A percentile compares a stretch with the other conserved stretches of the same genome.
Conservation (phyloP, 2,329 filamentous ascomycete species). For the Sphaerostilbella broomeana region DNA sequence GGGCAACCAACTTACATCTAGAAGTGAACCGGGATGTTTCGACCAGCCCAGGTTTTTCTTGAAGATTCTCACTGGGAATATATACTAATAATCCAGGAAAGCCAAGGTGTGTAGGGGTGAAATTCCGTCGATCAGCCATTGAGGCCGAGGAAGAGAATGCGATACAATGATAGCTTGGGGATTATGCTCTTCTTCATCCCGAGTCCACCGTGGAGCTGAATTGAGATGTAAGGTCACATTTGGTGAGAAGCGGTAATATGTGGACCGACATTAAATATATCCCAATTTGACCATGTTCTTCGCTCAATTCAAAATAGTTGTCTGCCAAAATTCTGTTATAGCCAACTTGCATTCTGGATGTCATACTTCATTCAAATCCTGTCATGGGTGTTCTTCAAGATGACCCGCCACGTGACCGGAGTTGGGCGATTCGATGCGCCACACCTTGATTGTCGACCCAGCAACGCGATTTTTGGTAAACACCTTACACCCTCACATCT, state of each 20-base stretch:
- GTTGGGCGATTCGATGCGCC: not conserved
- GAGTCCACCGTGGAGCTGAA: slow-evolving; percentile 16
- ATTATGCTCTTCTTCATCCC: slow-evolving; percentile 29
- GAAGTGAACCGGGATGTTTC: slow-evolving; percentile 26
- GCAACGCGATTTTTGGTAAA: slow-evolving; percentile 18
- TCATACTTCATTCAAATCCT: too few species aligned
- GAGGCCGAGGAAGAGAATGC: slow-evolving; percentile 26
- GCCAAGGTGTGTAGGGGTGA: slow-evolving; percentile 28
- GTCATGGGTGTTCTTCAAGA: not conserved
- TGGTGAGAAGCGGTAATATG: too few species aligned
- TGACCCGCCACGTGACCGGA: slow-evolving; percentile 17
- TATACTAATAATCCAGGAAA: slow-evolving; percentile 29
- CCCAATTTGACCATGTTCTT: too few species aligned
- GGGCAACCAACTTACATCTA: slow-evolving; percentile 13
- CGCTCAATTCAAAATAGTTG: too few species aligned
- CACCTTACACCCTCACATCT: not conserved
- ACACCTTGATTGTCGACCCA: slow-evolving; percentile 17
- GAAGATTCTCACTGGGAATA: slow-evolving; percentile 19
- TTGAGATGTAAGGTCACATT: slow-evolving; percentile 2
- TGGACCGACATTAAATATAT: too few species aligned
- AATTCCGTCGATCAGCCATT: slow-evolving; percentile 32
- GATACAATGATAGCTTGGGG: slow-evolving; percentile 20
- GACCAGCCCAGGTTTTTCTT: slow-evolving; percentile 22
- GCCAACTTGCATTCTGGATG: too few species aligned
- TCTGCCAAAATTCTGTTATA: too few species aligned